phyloP scores from a whole-genome alignment of 2,329 filamentous ascomycete species.

The Aspergillus ochraceus region DNA sequence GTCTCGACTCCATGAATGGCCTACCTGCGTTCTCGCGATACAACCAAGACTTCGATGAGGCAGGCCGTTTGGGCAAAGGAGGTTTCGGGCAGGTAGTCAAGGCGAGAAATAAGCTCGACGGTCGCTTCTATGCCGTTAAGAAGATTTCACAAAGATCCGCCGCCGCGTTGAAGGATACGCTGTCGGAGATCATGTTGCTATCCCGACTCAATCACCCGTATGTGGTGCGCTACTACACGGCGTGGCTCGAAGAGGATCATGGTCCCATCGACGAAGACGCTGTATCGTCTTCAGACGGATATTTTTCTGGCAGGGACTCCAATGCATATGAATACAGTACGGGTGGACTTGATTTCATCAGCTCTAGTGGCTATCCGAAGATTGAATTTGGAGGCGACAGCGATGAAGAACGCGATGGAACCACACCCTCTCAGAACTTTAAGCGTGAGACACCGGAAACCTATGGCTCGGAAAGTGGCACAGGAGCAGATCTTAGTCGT shows the following conservation, averaged over 20 bases:
- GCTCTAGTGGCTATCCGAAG: constrained; percentile 73
- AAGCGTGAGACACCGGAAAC: constrained; percentile 24
- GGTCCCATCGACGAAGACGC: constrained; percentile 42
- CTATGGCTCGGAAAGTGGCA: constrained; percentile 24
- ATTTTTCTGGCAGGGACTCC: constrained; percentile 41
- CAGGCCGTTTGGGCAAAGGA: constrained; percentile 84
- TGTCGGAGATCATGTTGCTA: constrained; percentile 84
- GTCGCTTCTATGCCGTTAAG: constrained; percentile 92
- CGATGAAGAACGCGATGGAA: constrained; percentile 45
- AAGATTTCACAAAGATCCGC: constrained; percentile 85
- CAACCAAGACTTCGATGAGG: constrained; percentile 84
- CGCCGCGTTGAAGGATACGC: constrained; percentile 59
- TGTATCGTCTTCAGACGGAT: constrained; percentile 55
- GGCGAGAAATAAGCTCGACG: constrained; percentile 89
- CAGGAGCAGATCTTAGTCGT: constrained; percentile 39
- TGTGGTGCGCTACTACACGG: constrained; percentile 87
- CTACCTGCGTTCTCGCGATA: constrained; percentile 69
- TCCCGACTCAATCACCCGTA: constrained; percentile 91
- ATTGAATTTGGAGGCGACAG: constrained; percentile 70
- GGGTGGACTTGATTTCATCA: constrained; percentile 88
- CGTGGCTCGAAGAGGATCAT: constrained; percentile 79
- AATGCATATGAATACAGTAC: constrained; percentile 65
- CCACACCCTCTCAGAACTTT: constrained; percentile 34
- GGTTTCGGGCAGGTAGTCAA: constrained; percentile 97
- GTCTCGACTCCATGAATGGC: constrained; percentile 63